A percentile compares a stretch with the other conserved stretches of the same genome.
Conservation (phyloP, 108 stramenopile species). For the Cylindrotheca fusiformis region DNA sequence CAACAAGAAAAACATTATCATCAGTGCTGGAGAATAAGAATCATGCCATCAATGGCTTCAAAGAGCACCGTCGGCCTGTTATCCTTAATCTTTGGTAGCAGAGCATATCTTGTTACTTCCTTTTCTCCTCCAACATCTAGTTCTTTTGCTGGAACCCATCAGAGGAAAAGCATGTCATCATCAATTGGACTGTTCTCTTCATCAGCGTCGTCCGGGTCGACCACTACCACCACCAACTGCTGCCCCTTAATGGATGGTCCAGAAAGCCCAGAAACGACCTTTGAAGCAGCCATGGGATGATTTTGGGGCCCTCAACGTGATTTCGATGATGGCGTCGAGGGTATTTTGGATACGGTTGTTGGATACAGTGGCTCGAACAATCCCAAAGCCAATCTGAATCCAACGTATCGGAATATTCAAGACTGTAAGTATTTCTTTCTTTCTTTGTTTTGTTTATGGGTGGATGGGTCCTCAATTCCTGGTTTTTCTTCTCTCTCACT, state of each 20-base stretch:
- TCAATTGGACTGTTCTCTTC: no score
- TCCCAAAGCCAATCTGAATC: slow-evolving; percentile 12
- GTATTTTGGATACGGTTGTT: slow-evolving; percentile 32
- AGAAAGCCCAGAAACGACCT: slow-evolving; percentile 12
- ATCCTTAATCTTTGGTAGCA: no score
- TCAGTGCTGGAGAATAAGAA: no score
- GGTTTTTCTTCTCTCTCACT: background rate
- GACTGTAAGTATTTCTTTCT: slow-evolving; percentile 22
- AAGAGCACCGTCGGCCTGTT: no score
- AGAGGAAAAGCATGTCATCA: no score
- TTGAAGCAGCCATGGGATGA: slow-evolving; percentile 46
- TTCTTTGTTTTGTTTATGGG: background rate
- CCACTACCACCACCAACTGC: no score
- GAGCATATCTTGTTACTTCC: no score
- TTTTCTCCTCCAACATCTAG: no score
- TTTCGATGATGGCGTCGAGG: slow-evolving; percentile 36
- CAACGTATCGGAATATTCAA: slow-evolving; percentile 40
- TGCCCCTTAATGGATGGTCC: slow-evolving; percentile 32
- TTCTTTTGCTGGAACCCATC: no score
- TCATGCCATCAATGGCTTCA: no score
- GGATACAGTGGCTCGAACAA: slow-evolving; percentile 37
- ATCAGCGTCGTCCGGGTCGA: no score
- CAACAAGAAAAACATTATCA: no score
- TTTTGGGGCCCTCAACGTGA: slow-evolving; percentile 57
- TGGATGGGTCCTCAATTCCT: background rate